Evolutionary conservation across 345 rosid species (phyloP).

Genomic region (Hibiscus mutabilis): DNA sequence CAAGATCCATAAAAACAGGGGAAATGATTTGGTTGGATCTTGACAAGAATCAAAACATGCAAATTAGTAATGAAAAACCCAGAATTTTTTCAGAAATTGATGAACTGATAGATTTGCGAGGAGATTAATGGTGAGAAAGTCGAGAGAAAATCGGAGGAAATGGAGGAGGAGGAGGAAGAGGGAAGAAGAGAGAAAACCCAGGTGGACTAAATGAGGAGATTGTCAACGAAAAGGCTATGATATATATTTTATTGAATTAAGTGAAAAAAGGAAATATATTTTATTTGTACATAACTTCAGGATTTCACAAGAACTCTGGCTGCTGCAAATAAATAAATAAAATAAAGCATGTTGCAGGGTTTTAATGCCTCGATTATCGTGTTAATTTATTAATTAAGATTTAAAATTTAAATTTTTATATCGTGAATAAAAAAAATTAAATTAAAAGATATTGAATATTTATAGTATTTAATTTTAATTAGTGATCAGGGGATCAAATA

Average conservation of each 20-base stretch:
- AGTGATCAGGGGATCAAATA: not conserved
- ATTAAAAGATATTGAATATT: too few species aligned
- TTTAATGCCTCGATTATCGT: too few species aligned
- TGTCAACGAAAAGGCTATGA: not conserved
- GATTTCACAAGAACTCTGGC: slow-evolving; percentile 19
- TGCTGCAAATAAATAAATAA: not conserved
- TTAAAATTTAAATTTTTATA: too few species aligned
- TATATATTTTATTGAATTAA: slow-evolving; percentile 8
- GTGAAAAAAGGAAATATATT: not conserved
- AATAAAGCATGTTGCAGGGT: too few species aligned
- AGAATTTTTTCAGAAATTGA: not conserved
- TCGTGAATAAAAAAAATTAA: too few species aligned
- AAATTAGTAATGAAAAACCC: not conserved
- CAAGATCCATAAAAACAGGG: slow-evolving; percentile 42
- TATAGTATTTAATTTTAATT: too few species aligned
- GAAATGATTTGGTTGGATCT: slow-evolving; percentile 9
- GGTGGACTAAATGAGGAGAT: slow-evolving; percentile 16
- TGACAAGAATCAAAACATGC: slow-evolving; percentile 1
- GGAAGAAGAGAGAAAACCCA: slow-evolving; percentile 17
- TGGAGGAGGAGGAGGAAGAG: slow-evolving; percentile 23
- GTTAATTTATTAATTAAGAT: too few species aligned
- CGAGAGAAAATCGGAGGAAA: slow-evolving; percentile 7
- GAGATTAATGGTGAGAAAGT: not conserved
- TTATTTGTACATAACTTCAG: not conserved
- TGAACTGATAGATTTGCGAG: slow-evolving; percentile 4